Base-by-base conservation (phyloP, 495 filamentous ascomycete genomes). In the Lasiosphaeriaceae sp. region DNA sequence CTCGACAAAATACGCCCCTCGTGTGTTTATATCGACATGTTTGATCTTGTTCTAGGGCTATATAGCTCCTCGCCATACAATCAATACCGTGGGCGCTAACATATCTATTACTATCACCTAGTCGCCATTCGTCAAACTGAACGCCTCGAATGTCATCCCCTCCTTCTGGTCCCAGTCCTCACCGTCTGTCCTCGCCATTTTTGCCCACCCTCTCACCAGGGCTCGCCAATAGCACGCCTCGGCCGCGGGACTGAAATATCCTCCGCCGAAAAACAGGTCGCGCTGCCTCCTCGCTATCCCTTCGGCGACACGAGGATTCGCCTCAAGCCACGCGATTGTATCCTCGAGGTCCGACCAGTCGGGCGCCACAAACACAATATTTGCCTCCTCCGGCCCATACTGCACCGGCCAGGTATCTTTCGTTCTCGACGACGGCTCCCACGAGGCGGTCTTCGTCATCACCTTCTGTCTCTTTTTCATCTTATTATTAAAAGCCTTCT, bases 191-290 rank as follows among this genome's bases (percentile, higher is more conserved):
- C 61, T 58, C 16, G 65, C 77, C n/a, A 78, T 66, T 29, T 59
- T 52, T 26, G 65, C 67, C 80, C 80, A 83, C 0, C 72, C 76
- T 54, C 73, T 67, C 35, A 83, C 61, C 59, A 80, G 29, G 2
- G 66, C 71, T 7, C 80, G 70, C 80, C 80, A 83, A 64, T 83
- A 83, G 58, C 80, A 83, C 43, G 63, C 64, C 59, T 82, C 80
- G 16, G 78, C 76, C 29, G 78, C 79, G 22, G 71, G 68, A 47
- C 71, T 77, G 50, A 81, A 67, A 59, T 80, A 81, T 17, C 79
- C 77, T 0, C 65, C 70, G 23, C 63, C 71, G 3, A 71, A 63
- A 57, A 78, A 77, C 24, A 74, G 52, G 19, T 73, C 72, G 37
- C 77, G 63, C 66, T 80, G 78, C 22, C 76, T 66, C 29, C 61